A percentile compares a stretch with the other conserved stretches of the same genome.
Conservation (phyloP, 2,329 filamentous ascomycete species). For the Colletotrichum destructivum region DNA sequence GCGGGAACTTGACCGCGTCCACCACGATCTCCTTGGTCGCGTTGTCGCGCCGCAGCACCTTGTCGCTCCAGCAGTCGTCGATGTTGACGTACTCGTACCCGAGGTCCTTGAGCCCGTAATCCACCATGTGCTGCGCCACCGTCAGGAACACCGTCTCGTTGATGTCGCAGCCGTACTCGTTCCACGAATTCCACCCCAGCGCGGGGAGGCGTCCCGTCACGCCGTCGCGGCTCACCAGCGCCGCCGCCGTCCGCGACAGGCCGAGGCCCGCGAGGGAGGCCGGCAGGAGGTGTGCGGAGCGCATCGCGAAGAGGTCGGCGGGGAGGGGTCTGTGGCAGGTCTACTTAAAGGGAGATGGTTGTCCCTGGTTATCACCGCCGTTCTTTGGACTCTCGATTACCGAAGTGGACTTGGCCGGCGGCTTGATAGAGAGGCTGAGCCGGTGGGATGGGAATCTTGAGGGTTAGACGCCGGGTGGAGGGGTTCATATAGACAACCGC, state of each 20-base stretch:
- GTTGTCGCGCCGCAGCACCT: conserved; percentile 56
- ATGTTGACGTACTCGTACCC: conserved; percentile 73
- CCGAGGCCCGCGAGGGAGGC: conserved; percentile 24
- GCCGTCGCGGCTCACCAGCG: conserved; percentile 41
- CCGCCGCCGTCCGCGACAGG: conserved; percentile 22
- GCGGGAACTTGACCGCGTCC: conserved; percentile 68
- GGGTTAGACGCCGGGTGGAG: background rate
- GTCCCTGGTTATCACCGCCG: background rate
- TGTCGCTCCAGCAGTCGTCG: conserved; percentile 74
- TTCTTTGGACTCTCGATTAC: background rate
- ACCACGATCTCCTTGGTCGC: conserved; percentile 61
- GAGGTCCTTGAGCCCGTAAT: conserved; percentile 64
- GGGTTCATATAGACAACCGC: conserved; percentile 16
- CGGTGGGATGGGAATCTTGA: background rate
- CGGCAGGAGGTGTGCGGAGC: background rate
- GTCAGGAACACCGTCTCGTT: conserved; percentile 64
- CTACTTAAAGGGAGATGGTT: background rate
- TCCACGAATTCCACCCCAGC: conserved; percentile 68
- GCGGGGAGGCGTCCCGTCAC: conserved; percentile 52
- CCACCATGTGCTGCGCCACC: conserved; percentile 63
- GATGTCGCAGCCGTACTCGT: conserved; percentile 66
- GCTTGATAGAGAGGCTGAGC: background rate
- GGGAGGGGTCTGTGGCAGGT: conserved; percentile 4
- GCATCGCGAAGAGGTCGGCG: conserved; percentile 20
- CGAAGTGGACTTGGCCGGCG: background rate